A percentile compares a stretch with the other conserved stretches of the same genome.
Conservation (phyloP, 2,329 filamentous ascomycete genomes). For the Diaporthe vexans region DNA sequence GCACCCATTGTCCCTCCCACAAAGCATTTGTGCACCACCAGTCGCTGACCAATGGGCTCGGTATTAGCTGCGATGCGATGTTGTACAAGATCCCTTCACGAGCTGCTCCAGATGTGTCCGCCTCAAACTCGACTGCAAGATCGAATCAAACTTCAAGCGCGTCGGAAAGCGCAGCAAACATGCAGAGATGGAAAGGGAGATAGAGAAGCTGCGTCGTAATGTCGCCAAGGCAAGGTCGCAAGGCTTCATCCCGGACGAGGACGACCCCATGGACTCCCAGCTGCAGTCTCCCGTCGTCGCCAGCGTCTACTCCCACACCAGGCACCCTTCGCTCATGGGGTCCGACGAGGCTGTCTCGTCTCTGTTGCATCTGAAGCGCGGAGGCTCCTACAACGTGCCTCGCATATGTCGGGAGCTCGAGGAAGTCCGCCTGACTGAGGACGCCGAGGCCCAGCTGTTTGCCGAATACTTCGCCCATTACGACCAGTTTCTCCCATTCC, state of each 20-base stretch:
- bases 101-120: conserved; percentile 84
- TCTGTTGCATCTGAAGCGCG: conserved; percentile 75
- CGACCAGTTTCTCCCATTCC: conserved; percentile 83
- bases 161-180: conserved; percentile 85
- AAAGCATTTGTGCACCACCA: neutral
- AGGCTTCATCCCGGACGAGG: conserved; percentile 69
- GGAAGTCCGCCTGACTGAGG: conserved; percentile 74
- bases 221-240: conserved; percentile 72
- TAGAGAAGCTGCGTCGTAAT: conserved; percentile 75
- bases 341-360: conserved; percentile 79
- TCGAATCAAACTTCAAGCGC: conserved; percentile 90
- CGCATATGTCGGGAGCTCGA: conserved; percentile 74
- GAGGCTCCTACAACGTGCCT: conserved; percentile 72
- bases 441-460: conserved; percentile 75
- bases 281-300: conserved; percentile 72
- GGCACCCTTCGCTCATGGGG: conserved; percentile 75
- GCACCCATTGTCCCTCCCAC: neutral
- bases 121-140: conserved; percentile 85
- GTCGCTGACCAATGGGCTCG: conserved; percentile 40
- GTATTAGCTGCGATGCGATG: conserved; percentile 82
- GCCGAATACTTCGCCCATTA: conserved; percentile 77
- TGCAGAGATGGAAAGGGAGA: conserved; percentile 88
- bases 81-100: conserved; percentile 83
- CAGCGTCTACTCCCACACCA: conserved; percentile 70
- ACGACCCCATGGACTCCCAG: conserved; percentile 65